Percentiles rank a stretch among this genome's conserved stretches.
Conservation (phyloP, 2,329 filamentous ascomycete genomes). For the Phaeosphaeriaceae sp. region DNA sequence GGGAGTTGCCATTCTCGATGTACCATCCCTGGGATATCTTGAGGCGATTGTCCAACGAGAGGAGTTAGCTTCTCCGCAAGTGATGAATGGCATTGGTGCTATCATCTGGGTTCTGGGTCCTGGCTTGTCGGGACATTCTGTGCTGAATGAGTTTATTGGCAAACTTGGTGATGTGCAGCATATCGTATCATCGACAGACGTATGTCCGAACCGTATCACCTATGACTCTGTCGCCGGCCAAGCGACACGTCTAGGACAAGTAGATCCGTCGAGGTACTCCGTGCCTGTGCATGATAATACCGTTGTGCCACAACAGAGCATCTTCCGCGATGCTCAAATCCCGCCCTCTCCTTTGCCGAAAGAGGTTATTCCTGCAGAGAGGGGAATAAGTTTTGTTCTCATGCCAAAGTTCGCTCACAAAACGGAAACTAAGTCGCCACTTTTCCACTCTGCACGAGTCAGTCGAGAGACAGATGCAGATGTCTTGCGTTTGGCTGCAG, state of each 20-base stretch:
- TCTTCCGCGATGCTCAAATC: conserved; percentile 12
- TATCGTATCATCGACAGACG: conserved; percentile 76
- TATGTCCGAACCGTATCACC: conserved; percentile 75
- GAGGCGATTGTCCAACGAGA: conserved; percentile 70
- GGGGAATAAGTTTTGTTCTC: conserved; percentile 53
- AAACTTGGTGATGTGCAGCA: conserved; percentile 70
- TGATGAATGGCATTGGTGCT: conserved; percentile 71
- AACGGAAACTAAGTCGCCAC: conserved; percentile 32
- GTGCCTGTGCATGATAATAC: conserved; percentile 71
- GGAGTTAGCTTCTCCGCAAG: conserved; percentile 70
- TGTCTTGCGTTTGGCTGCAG: conserved; percentile 61
- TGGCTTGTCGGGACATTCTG: conserved; percentile 67
- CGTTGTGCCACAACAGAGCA: conserved; percentile 47
- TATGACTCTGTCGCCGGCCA: conserved; percentile 71
- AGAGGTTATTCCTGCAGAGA: conserved; percentile 41
- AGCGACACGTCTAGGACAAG: conserved; percentile 70
- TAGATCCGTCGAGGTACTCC: conserved; percentile 77
- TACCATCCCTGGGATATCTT: conserved; percentile 75
- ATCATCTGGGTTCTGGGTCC: conserved; percentile 84
- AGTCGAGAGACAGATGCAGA: conserved; percentile 51
- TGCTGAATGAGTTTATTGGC: conserved; percentile 72
- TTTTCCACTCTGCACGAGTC: conserved; percentile 56
- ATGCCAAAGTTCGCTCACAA: conserved; percentile 54
- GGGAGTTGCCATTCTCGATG: conserved; percentile 80
- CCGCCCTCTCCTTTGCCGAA: conserved; percentile 15